Evolutionary conservation across 2,329 filamentous ascomycete species (phyloP), one percentile per base, ranked within the genome.

Genomic region (Fonsecaea monophora): DNA sequence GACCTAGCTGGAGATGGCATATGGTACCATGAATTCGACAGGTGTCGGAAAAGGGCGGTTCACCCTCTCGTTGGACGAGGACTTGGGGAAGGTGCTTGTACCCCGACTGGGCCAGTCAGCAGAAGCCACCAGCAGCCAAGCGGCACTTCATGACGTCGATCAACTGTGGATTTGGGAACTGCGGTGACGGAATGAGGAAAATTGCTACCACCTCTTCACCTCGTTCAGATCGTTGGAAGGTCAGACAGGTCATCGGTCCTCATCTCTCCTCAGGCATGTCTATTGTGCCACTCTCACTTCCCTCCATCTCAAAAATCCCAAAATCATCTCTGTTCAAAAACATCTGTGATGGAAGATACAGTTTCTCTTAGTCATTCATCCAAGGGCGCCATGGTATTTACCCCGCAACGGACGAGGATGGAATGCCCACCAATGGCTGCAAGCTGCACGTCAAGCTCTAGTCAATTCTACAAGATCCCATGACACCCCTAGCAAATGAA

Each of bases 101-200:
- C 30, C 30, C 30, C 6, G 30, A 38, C n/a, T 32, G n/a, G 35
- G 25, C 38, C 15, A 59, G 38, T 59, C 38, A 48, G 38, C 56
- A 59, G 60, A 7, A 59, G 55, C 12, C 58, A 57, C 59, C 62
- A 65, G 62, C 57, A 59, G 40, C 53, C 62, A 62, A 54, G 59
- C 53, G 54, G 62, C 45, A 38, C 59, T 68, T 62, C 48, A 68
- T 68, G 66, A 68, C 66, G 66, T 68, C 56, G 55, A 54, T 30
- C 50, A 54, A 54, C 32, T 18, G n/a, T 13, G 50, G 50, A 4
- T 25, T 53, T 25, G 21, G 13, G 2, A 8, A 42, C 12, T 42
- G 38, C n/a, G 40, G n/a, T 45, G 40, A 45, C 15, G 40, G 40
- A 45, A 45, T 18, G 13, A n/a, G 38, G 4, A 45, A 25, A 34